phyloP scores from a whole-genome alignment of 306 rosid species.

The Elaeagnus macrophylla region DNA sequence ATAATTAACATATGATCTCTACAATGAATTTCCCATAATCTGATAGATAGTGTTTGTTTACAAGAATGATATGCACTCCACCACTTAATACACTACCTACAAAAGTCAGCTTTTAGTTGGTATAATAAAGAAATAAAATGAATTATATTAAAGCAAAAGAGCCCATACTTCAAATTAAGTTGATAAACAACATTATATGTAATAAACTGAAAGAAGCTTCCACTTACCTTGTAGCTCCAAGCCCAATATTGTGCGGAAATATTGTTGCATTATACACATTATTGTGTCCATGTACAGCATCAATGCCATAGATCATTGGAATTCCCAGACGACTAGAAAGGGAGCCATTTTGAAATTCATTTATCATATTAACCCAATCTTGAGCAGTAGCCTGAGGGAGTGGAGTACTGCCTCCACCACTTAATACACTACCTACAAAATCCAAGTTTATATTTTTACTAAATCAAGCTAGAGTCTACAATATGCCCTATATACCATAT shows the following conservation, averaged over 20 bases:
- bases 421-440: conserved; percentile 29
- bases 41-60: too few species aligned
- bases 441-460: background rate
- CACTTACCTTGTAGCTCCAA: conserved; percentile 35
- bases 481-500: too few species aligned
- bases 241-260: conserved; percentile 39
- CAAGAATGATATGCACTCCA: too few species aligned
- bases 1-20: too few species aligned
- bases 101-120: too few species aligned
- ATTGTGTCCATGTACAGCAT: conserved; percentile 37
- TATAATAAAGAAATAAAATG: too few species aligned
- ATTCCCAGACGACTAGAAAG: conserved; percentile 32
- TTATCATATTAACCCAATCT: conserved; percentile 31
- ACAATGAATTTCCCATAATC: too few species aligned
- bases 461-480: background rate
- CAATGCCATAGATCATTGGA: conserved; percentile 39
- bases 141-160: too few species aligned
- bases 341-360: conserved; percentile 23
- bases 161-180: too few species aligned
- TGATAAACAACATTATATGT: background rate
- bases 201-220: background rate
- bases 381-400: conserved; percentile 20
- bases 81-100: too few species aligned
- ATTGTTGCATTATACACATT: conserved; percentile 29
- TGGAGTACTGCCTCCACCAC: conserved; percentile 33